Evolutionary conservation across 2,329 filamentous ascomycete species (phyloP).

Genomic region (Geosmithia flava): DNA sequence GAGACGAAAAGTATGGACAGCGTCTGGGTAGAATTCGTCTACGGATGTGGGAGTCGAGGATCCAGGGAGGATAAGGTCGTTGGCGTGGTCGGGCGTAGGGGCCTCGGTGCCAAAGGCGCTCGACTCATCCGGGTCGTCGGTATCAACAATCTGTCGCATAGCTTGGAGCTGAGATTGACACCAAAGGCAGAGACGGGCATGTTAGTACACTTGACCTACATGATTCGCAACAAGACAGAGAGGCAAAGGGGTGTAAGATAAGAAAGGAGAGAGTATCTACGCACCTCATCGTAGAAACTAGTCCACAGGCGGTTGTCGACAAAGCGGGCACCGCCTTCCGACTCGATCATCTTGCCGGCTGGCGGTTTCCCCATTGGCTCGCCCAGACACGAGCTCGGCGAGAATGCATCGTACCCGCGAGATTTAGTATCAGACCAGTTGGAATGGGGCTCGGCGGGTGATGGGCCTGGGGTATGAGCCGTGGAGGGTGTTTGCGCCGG

Average conservation of each 20-base stretch:
- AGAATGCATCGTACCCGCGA: not conserved
- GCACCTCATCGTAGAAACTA: conserved; percentile 43
- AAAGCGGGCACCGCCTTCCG: conserved; percentile 42
- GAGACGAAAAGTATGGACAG: conserved; percentile 53
- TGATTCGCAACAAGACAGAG: no score
- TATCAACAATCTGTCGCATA: conserved; percentile 46
- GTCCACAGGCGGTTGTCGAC: conserved; percentile 44
- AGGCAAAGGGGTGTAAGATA: no score
- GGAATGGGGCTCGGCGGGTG: not conserved
- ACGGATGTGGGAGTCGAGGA: conserved; percentile 24
- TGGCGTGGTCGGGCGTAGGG: conserved; percentile 33
- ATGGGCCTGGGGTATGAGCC: conserved; percentile 7
- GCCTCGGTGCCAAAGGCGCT: conserved; percentile 35
- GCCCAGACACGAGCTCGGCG: not conserved
- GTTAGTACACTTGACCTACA: not conserved
- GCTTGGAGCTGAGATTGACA: conserved; percentile 32
- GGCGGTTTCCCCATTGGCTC: conserved; percentile 10
- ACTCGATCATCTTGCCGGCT: conserved; percentile 39
- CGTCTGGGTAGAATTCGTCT: conserved; percentile 48
- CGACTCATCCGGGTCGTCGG: conserved; percentile 33
- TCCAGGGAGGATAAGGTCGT: conserved; percentile 31
- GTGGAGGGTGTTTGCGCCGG: conserved; percentile 6
- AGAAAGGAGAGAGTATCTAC: conserved; percentile 9
- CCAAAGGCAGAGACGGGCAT: not conserved
- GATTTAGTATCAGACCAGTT: not conserved